Evolutionary conservation across 192 early-diverging fungal species (phyloP).

Genomic region (Backusella australiensis): DNA sequence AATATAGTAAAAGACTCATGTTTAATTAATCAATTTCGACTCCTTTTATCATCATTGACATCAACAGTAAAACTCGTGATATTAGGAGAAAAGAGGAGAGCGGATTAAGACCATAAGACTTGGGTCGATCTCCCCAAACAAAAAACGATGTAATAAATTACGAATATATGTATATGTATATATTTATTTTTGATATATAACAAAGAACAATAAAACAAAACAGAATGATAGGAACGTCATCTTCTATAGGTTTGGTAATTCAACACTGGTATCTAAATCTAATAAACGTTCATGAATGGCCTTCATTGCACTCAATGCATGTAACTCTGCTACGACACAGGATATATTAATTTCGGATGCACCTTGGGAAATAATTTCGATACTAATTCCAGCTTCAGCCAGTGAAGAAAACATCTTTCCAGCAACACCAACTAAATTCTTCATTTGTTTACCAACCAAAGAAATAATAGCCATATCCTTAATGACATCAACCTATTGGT

Average conservation of each 20-base stretch:
- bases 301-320: slow-evolving; percentile 61
- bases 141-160: neutral
- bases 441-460: slow-evolving; percentile 87
- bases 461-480: slow-evolving; percentile 88
- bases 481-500: slow-evolving; percentile 34
- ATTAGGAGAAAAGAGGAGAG: neutral
- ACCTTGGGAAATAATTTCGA: slow-evolving; percentile 95
- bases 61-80: neutral
- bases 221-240: neutral
- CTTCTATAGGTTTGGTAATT: neutral
- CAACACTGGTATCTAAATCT: slow-evolving; percentile 11
- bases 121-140: neutral
- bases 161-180: neutral
- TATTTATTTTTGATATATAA: neutral
- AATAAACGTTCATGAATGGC: slow-evolving; percentile 77
- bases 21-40: neutral
- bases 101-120: neutral
- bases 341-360: slow-evolving; percentile 93
- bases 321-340: slow-evolving; percentile 75
- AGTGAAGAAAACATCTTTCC: slow-evolving; percentile 83
- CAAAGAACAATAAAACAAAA: neutral
- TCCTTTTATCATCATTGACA: neutral
- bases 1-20: neutral
- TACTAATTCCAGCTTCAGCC: slow-evolving; percentile 76
- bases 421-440: slow-evolving; percentile 84